These are phyloP conservation scores for Tephrocybe sp. DNA, from an alignment of 768 basidiomycete species.

Conservation along the genomic window DNA sequence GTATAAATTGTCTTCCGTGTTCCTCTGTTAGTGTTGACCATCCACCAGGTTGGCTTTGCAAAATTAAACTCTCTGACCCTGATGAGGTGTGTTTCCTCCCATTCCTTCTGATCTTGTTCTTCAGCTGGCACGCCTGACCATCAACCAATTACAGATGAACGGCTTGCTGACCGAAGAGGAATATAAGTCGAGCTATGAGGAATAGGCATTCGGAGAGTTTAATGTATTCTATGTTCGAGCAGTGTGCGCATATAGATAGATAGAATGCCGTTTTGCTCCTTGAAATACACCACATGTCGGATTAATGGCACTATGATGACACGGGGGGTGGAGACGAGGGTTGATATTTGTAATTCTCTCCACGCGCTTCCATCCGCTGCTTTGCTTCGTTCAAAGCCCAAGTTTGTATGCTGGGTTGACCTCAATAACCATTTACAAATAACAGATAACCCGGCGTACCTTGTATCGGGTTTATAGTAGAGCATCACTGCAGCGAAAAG, in stretches of 20 bases:
- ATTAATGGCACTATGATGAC: conserved; percentile 20
- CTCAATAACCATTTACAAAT: not conserved
- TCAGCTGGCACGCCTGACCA: not conserved
- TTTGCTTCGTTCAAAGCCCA: conserved; percentile 94
- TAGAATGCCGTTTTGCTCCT: not conserved
- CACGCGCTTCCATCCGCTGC: conserved; percentile 87
- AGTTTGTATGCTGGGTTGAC: conserved; percentile 68
- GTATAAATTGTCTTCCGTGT: conserved; percentile 34
- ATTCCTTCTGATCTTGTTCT: no score
- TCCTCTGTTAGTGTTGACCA: not conserved
- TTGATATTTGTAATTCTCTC: conserved; percentile 84
- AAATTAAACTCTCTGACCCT: conserved; percentile 77
- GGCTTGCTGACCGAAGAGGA: conserved; percentile 67
- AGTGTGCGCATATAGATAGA: conserved; percentile 9
- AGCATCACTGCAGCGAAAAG: conserved; percentile 69
- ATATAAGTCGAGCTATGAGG: conserved; percentile 53
- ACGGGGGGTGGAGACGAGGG: conserved; percentile 37
- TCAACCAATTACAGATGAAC: conserved; percentile 50
- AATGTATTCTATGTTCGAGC: not conserved
- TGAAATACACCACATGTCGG: not conserved
- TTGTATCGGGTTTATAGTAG: conserved; percentile 93
- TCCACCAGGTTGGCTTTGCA: conserved; percentile 90
- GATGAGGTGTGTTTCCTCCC: conserved; percentile 52
- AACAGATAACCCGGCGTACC: conserved; percentile 45
- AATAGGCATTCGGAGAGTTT: conserved; percentile 13